Conservation (phyloP, 805 yeast genomes). For the Hanseniaspora taiwanica region DNA sequence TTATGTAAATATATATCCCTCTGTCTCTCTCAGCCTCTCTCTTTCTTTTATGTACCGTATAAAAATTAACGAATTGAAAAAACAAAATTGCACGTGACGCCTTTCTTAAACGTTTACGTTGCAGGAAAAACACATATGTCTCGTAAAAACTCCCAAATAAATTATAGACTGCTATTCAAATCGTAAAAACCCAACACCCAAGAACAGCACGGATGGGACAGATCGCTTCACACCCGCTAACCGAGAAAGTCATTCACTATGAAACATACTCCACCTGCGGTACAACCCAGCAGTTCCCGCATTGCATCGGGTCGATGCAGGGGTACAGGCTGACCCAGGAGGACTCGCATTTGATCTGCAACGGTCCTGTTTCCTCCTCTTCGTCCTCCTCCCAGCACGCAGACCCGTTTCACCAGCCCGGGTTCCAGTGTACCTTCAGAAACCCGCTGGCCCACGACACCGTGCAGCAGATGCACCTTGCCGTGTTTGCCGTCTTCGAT, state of each 20-base stretch:
- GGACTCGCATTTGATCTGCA: slow-evolving; percentile 51
- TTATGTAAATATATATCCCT: too few species aligned
- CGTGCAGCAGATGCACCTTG: slow-evolving; percentile 14
- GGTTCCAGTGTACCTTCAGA: neutral
- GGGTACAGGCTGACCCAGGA: slow-evolving; percentile 67
- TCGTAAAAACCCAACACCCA: neutral
- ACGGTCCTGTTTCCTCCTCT: too few species aligned
- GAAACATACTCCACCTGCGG: slow-evolving; percentile 22
- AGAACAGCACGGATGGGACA: slow-evolving; percentile 77
- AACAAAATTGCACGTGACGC: too few species aligned
- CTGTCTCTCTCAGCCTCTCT: too few species aligned
- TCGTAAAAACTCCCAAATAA: too few species aligned
- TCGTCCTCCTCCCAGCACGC: too few species aligned
- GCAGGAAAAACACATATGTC: too few species aligned
- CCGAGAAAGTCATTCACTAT: slow-evolving; percentile 47
- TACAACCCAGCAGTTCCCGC: neutral
- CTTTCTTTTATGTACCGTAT: neutral
- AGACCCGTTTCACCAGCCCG: neutral
- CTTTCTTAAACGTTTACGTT: too few species aligned
- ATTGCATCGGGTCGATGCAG: slow-evolving; percentile 64
- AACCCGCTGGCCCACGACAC: neutral
- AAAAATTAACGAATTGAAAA: neutral
- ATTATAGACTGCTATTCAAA: neutral
- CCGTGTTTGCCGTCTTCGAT: slow-evolving; percentile 62
- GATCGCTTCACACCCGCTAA: slow-evolving; percentile 58